Evolutionary conservation across 129 eudicot species (phyloP), one percentile per base, ranked within the genome.

Genomic region (Mikania micrantha): DNA sequence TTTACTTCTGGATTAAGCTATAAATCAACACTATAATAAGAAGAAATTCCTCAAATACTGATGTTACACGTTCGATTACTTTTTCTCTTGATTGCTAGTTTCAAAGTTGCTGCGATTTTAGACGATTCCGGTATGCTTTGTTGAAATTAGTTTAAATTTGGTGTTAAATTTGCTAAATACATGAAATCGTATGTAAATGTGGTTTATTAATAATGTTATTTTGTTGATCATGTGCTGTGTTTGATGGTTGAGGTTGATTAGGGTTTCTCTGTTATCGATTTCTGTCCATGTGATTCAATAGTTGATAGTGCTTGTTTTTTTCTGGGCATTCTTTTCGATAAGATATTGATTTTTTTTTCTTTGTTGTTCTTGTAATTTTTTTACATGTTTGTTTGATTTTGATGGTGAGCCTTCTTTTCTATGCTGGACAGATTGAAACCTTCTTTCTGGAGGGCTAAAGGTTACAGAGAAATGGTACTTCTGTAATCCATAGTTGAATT

Each of bases 401-500:
- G 13, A 63, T 38, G 28, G 7, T 17, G 16, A 42, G 21, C 34
- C 42, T 64, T 71, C 7, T 20, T 24, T 45, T 71, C 32, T 66
- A 21, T 65, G 78, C 27, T 71, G 77, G 67, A 64, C 69, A 77
- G 77, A 64, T 77, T 45, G 13, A 50, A 41, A 64, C 56, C 77
- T 77, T 69, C 48, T 35, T 64, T 62, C 45, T 32, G 67, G 39
- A 38, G 49, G 67, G 62, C 39, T 45, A 58, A 68, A 35, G 64
- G 28, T 53, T 60, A 44, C 25, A 42, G 1, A n/a, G 40, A 77
- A 45, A 77, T 77, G 82, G 82, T 77, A 77, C 47, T 31, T 66
- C 32, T 69, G 0, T 38, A 9, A 13, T 31, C 21, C 59, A 41
- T 54, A 50, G 52, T 20, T 49, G 3, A 47, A 48, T 68, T 2